Conservation (phyloP, 306 rosid species). For the Quercus berberidifolia region DNA sequence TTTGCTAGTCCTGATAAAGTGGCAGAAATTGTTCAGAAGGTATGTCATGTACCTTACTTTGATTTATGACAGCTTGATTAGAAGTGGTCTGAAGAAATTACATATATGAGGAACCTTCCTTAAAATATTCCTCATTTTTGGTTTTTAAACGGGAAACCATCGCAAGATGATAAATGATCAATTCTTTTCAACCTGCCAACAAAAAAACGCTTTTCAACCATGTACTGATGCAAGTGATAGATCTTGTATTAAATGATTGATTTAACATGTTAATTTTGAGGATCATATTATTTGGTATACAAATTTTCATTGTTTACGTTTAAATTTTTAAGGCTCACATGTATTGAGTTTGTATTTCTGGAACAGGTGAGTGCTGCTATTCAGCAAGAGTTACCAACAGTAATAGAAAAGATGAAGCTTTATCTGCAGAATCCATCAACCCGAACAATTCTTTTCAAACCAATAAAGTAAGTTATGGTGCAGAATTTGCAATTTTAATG, state of each 20-base stretch:
- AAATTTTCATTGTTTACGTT: too few relatives aligned
- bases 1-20: conserved; percentile 96
- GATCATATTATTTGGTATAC: too few relatives aligned
- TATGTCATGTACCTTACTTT: conserved; percentile 17
- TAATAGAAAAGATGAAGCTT: conserved; percentile 86
- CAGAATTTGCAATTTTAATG: background rate
- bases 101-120: background rate
- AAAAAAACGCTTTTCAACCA: background rate
- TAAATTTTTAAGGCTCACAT: background rate
- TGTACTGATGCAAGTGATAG: background rate
- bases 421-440: conserved; percentile 88
- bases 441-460: conserved; percentile 88
- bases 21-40: conserved; percentile 91
- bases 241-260: background rate
- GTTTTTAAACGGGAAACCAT: background rate
- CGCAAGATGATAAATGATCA: background rate
- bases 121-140: background rate
- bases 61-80: background rate
- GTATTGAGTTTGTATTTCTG: conserved; percentile 25
- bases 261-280: background rate
- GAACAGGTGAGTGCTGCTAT: conserved; percentile 74
- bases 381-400: conserved; percentile 75
- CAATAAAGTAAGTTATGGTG: conserved; percentile 71
- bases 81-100: background rate
- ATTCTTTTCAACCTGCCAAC: background rate